Conservation (phyloP, 2,329 filamentous ascomycete genomes). For the Fusarium bulbicola region DNA sequence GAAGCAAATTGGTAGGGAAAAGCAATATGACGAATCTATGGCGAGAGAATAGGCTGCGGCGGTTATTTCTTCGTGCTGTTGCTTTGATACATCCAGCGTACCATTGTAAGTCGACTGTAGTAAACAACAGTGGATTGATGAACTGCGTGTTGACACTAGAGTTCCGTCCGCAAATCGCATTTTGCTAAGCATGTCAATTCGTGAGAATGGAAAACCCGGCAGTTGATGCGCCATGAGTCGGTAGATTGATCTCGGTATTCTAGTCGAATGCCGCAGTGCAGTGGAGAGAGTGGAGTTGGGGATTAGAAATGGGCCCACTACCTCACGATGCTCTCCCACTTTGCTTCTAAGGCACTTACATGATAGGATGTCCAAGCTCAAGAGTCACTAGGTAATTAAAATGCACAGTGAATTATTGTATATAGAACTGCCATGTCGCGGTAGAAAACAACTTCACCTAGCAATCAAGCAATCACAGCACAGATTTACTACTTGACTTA, state of each 20-base stretch:
- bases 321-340: not conserved
- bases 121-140: not conserved
- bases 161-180: not conserved
- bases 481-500: not conserved
- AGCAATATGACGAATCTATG: rapidly evolving
- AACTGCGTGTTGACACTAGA: too few species aligned
- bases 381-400: rapidly evolving
- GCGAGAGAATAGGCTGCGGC: not conserved
- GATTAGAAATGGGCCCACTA: not conserved
- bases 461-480: not conserved
- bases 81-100: rapidly evolving
- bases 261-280: not conserved
- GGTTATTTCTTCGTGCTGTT: not conserved
- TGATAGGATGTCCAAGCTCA: too few species aligned
- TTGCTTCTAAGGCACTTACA: too few species aligned
- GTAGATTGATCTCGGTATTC: not conserved
- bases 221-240: not conserved
- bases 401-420: not conserved
- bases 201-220: not conserved
- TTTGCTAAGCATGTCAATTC: rapidly evolving
- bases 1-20: not conserved
- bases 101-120: not conserved
- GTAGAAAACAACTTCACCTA: rapidly evolving
- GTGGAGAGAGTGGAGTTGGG: not conserved
- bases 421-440: not conserved